These are phyloP conservation scores for Physocladia obscura DNA, from an alignment of 192 early-diverging fungal genomes.

Conservation along the genomic window DNA sequence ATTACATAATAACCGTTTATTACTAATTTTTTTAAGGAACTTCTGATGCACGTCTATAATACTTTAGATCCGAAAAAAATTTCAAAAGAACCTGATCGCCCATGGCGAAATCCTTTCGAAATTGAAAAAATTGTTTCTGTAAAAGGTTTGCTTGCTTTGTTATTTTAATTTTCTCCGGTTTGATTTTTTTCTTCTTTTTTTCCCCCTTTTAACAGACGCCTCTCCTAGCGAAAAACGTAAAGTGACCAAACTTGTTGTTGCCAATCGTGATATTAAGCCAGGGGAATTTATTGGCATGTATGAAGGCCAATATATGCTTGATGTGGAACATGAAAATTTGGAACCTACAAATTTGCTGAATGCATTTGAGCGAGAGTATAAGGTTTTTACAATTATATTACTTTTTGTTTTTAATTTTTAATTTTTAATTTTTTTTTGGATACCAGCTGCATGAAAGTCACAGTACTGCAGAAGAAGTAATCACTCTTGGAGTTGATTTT, in stretches of 20 bases:
- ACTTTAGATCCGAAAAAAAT: neutral
- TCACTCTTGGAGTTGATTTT: too few species aligned
- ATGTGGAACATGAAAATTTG: neutral
- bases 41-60: neutral
- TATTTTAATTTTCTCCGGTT: too few species aligned
- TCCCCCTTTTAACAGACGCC: neutral
- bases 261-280: neutral
- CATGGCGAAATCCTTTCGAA: neutral
- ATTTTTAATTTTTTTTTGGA: too few species aligned
- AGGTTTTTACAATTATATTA: neutral
- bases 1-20: too few species aligned
- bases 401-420: too few species aligned
- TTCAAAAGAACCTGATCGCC: neutral
- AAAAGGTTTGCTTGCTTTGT: neutral
- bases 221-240: neutral
- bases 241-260: conserved; percentile 5
- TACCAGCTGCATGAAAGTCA: neutral
- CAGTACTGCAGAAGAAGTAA: too few species aligned
- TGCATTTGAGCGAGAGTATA: conserved; percentile 12
- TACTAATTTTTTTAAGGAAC: neutral
- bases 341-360: neutral
- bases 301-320: conserved; percentile 4
- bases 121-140: neutral
- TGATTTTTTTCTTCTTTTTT: neutral
- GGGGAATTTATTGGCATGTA: conserved; percentile 5